Evolutionary conservation across 2,329 filamentous ascomycete genomes (phyloP).

Genomic region (Talaromyces atroroseus): DNA sequence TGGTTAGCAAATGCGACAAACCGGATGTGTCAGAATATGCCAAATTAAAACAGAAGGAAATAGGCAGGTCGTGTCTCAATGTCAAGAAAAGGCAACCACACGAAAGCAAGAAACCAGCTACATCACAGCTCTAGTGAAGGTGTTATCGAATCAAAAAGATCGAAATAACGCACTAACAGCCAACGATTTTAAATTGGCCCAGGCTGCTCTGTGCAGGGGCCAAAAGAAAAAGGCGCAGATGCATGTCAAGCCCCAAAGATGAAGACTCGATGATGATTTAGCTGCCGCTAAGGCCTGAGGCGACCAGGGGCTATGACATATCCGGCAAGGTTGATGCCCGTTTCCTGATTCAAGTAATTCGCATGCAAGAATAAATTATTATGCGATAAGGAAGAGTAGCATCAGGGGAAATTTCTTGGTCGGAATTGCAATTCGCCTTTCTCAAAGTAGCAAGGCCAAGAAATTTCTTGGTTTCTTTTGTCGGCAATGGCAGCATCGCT

Average conservation of each 20-base stretch:
- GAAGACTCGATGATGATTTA: background rate
- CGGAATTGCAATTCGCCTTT: conserved; percentile 2
- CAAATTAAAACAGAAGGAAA: background rate
- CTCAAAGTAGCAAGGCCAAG: background rate
- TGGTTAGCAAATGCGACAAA: conserved; percentile 3
- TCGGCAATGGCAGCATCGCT: background rate
- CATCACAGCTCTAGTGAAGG: background rate
- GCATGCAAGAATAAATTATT: background rate
- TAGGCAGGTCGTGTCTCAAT: background rate
- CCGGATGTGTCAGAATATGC: background rate
- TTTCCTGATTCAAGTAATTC: background rate
- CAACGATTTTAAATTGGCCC: background rate
- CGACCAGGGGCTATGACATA: conserved; percentile 7
- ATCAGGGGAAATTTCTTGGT: background rate
- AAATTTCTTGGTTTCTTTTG: background rate
- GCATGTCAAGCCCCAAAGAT: background rate
- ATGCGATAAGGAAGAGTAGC: conserved; percentile 6
- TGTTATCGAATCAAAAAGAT: conserved; percentile 1
- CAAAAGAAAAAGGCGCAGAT: conserved; percentile 2
- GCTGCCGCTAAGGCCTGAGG: conserved; percentile 4
- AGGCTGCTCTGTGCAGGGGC: conserved; percentile 2
- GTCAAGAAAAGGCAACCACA: conserved; percentile 3
- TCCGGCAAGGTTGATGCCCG: background rate
- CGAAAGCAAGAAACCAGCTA: background rate
- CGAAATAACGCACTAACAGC: background rate